These are phyloP conservation scores for Termitomyces sp. DNA, from an alignment of 768 basidiomycete species.

Conservation along the genomic window DNA sequence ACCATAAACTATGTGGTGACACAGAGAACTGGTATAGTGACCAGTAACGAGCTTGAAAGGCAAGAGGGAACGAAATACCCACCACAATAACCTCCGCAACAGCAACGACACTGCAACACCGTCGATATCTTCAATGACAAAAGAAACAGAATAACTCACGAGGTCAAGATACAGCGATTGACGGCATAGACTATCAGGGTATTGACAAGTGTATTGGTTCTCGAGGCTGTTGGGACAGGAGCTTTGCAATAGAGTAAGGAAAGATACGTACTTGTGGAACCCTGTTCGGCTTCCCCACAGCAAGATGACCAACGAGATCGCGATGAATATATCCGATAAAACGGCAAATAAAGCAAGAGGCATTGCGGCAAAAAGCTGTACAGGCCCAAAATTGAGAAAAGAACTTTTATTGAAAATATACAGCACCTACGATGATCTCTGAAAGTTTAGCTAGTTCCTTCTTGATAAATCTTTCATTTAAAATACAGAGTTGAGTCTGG, in stretches of 20 bases:
- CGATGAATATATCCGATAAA: conserved; percentile 39
- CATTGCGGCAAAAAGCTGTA: conserved; percentile 32
- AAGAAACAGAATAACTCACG: conserved; percentile 22
- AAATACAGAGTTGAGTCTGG: neutral
- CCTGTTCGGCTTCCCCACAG: conserved; percentile 34
- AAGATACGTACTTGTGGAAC: conserved; percentile 22
- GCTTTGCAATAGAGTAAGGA: neutral
- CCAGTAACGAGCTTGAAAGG: neutral
- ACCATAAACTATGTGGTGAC: conserved; percentile 28
- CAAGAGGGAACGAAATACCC: conserved; percentile 1
- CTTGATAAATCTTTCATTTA: conserved; percentile 24
- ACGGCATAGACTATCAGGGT: conserved; percentile 43
- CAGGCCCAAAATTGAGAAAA: neutral
- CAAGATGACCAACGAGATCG: conserved; percentile 33
- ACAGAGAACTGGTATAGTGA: conserved; percentile 18
- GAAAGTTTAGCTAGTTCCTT: conserved; percentile 25
- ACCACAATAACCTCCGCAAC: conserved; percentile 33
- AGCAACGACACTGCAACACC: conserved; percentile 22
- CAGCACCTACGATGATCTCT: conserved; percentile 26
- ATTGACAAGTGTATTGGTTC: conserved; percentile 36
- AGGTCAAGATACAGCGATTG: conserved; percentile 43
- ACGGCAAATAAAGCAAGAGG: conserved; percentile 41
- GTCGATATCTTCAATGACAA: neutral
- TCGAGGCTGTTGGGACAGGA: conserved; percentile 10
- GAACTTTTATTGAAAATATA: neutral